These are phyloP conservation scores for Epichloe gansuensis DNA, from an alignment of 2,329 filamentous ascomycete genomes.

Conservation along the genomic window DNA sequence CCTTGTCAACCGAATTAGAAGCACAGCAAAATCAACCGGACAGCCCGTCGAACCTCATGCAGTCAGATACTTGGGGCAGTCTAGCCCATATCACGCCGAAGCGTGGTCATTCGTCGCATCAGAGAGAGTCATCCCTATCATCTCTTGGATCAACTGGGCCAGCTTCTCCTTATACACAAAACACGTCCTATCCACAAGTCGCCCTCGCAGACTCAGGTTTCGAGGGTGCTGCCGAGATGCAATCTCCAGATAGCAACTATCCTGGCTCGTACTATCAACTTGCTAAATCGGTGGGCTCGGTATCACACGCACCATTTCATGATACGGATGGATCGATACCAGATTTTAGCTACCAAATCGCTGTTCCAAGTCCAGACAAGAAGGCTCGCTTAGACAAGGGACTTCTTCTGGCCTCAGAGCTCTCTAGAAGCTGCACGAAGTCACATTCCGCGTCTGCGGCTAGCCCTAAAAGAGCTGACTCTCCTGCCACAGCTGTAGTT, in stretches of 20 bases:
- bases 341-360: slow-evolving; percentile 28
- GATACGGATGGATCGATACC: slow-evolving; percentile 24
- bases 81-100: slow-evolving; percentile 26
- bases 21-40: background rate
- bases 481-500: slow-evolving; percentile 43
- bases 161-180: slow-evolving; percentile 44
- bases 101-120: slow-evolving; percentile 32
- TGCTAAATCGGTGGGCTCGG: slow-evolving; percentile 29
- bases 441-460: slow-evolving; percentile 45
- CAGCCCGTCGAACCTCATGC: slow-evolving; percentile 22
- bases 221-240: slow-evolving; percentile 34
- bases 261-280: slow-evolving; percentile 34
- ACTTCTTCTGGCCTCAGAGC: slow-evolving; percentile 34
- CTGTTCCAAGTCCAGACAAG: slow-evolving; percentile 24
- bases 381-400: slow-evolving; percentile 28
- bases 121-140: slow-evolving; percentile 49
- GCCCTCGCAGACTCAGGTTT: slow-evolving; percentile 36
- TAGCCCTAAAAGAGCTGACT: slow-evolving; percentile 45
- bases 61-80: slow-evolving; percentile 29
- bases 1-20: background rate
- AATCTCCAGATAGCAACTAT: slow-evolving; percentile 16
- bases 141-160: slow-evolving; percentile 49
- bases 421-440: slow-evolving; percentile 26
- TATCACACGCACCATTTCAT: slow-evolving; percentile 30
- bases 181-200: slow-evolving; percentile 46